Base-by-base conservation (phyloP, 2,329 filamentous ascomycete species). In the Dendryphion nanum region DNA sequence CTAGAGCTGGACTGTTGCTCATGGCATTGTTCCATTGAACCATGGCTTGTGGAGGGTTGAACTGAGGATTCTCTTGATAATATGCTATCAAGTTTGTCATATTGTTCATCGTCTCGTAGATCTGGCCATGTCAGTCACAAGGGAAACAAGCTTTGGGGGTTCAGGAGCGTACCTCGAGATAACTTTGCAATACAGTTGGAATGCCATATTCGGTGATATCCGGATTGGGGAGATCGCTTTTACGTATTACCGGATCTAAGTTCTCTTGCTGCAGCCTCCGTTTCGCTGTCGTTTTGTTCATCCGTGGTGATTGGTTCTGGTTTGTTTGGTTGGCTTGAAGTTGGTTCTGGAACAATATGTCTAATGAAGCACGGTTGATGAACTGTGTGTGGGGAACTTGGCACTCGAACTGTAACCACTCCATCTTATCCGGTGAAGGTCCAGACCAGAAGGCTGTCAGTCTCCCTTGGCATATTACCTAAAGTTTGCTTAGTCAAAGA, bases 371-470 rank as follows among this genome's bases (percentile, higher is more conserved):
- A 37, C 88, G 81, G 16, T 89, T 83, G 31, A 97, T 73, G 55
- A 85, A 95, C 66, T 97, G 90, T 50, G 90, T 86, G 55, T 94
- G 85, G 34, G 75, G 77, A n/a, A n/a, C n/a, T 23, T 74, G 78
- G 2, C 86, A 88, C 32, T 82, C 75, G 50, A 97, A 90, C 54
- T 95, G 88, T 33, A 97, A 77, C 43, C 89, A 74, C 45, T 95
- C 88, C 42, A 98, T 84, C 62, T 85, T 89, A 45, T 89, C 84
- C n/a, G n/a, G n/a, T n/a, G n/a, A n/a, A 7, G 55, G 54, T 24
- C 85, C 72, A 52, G 94, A 86, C 58, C 95, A 95, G 44, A 88
- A 81, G 1, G 85, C 89, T 33, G 83, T 82, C 18, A 97, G 70
- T 4, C 76, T 81, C 30, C 91, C 91, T n/a, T 74, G 80, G 7